phyloP scores from a whole-genome alignment of 371 early-diverging fungal species.

The Dinochytrium kinnereticum region DNA sequence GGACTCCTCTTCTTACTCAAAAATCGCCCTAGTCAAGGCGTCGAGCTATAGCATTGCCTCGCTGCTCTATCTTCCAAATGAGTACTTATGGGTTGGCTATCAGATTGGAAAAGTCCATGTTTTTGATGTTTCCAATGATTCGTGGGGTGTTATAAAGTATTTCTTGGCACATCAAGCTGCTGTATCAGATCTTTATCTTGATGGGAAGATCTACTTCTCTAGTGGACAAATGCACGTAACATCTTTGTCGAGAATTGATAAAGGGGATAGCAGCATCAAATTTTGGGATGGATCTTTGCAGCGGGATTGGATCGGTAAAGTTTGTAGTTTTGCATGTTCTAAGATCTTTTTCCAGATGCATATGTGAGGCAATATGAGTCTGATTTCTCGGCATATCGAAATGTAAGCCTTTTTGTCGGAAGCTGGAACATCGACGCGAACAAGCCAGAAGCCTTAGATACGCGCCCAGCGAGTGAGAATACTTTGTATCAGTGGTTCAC shows the following conservation, averaged over 20 bases:
- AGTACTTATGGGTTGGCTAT: conserved; percentile 79
- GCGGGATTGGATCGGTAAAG: conserved; percentile 69
- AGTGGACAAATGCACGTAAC: conserved; percentile 60
- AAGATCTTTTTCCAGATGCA: conserved; percentile 44
- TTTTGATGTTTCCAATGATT: conserved; percentile 58
- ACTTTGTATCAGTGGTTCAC: conserved; percentile 27
- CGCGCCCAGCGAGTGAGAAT: conserved; percentile 23
- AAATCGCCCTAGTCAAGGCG: conserved; percentile 57
- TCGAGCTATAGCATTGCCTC: conserved; percentile 73
- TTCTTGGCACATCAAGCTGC: conserved; percentile 70
- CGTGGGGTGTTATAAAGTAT: conserved; percentile 71
- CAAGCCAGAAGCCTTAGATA: conserved; percentile 58
- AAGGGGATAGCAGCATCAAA: conserved; percentile 65
- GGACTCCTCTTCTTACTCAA: conserved; percentile 60
- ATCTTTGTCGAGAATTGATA: conserved; percentile 51
- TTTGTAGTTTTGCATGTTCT: background rate
- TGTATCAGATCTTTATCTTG: conserved; percentile 61
- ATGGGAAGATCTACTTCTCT: conserved; percentile 48
- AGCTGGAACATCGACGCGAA: conserved; percentile 86
- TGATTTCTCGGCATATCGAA: conserved; percentile 66
- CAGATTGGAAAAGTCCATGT: conserved; percentile 81
- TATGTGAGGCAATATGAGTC: conserved; percentile 55
- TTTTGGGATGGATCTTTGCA: conserved; percentile 78
- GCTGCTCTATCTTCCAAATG: conserved; percentile 65
- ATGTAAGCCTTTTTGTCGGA: conserved; percentile 68